Evolutionary conservation across 345 rosid genomes (phyloP), one percentile per base, ranked within the genome.

Genomic region (Barbarea vulgaris): DNA sequence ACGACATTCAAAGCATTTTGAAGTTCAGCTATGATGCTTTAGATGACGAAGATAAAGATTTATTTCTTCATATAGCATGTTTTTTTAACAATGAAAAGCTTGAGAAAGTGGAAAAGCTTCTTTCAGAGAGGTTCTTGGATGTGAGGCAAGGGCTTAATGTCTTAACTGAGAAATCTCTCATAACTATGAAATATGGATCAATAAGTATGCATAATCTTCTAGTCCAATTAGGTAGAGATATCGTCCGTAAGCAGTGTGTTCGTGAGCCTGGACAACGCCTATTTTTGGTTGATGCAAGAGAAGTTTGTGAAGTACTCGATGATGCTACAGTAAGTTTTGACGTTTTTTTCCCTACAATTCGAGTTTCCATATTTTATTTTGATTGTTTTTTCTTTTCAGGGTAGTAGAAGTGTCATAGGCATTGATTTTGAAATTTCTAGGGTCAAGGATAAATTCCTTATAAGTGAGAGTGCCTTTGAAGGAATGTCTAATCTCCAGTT

Each of bases 401-500:
- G 48, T 37, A 22, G 31, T 21, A 25, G 1, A 63, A 63, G 34
- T 41, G 52, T 63, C 67, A 9, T 41, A 63, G 67, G 67, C 52
- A 60, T 60, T 7, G 1, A 60, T 7, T 36, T 13, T 12, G 4
- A 25, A 2, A 3, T 25, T 3, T 1, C 4, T 25, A 4, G 28
- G 28, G 4, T 25, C 28, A 25, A 25, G 28, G 28, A 25, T 2
- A 25, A 25, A 18, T 9, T 18, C 1, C 6, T 33, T 41, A 41
- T 41, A 15, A 41, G 21, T 41, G 67, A 41, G 51, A 41, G 52
- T 15, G 67, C 52, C 14, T 62, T 62, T 9, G 4, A 41, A 24
- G 52, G 14, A 39, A 62, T 62, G 67, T 7, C n/a, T n/a, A n/a
- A 62, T 22, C 67, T 62, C 51, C 50, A 14, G 15, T 62, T 62